Conservation (phyloP, 108 stramenopile species). For the Cyclotella distinguenda region DNA sequence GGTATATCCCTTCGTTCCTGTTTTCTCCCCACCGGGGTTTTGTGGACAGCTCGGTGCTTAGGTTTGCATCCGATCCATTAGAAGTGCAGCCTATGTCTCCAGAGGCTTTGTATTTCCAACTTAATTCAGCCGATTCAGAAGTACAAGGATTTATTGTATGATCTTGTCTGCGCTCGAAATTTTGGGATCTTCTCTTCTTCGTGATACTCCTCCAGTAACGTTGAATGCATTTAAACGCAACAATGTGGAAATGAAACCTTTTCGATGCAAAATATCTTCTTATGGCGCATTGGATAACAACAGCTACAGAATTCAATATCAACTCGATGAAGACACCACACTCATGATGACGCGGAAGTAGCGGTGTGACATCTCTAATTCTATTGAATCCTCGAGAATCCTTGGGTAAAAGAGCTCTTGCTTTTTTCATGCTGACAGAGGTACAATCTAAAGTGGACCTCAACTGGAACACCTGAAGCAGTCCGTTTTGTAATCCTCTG, state of each 20-base stretch:
- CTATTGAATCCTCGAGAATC: slow-evolving; percentile 25
- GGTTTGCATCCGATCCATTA: no score
- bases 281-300: slow-evolving; percentile 34
- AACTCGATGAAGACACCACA: slow-evolving; percentile 42
- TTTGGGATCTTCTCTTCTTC: neutral
- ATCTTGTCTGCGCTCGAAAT: neutral
- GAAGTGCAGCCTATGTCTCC: no score
- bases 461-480: slow-evolving; percentile 19
- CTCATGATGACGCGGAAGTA: slow-evolving; percentile 32
- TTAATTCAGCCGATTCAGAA: neutral
- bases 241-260: slow-evolving; percentile 6
- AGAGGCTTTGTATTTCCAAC: no score
- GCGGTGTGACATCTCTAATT: slow-evolving; percentile 31
- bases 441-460: neutral
- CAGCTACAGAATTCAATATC: slow-evolving; percentile 41
- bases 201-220: neutral
- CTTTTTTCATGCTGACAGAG: neutral
- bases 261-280: slow-evolving; percentile 24
- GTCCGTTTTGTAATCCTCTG: slow-evolving; percentile 7
- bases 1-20: no score
- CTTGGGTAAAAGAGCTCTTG: slow-evolving; percentile 28
- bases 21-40: no score
- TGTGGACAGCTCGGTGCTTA: no score
- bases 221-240: slow-evolving; percentile 1
- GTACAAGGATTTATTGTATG: neutral